These are phyloP conservation scores for Besnoitia besnoiti DNA, from an alignment of 169 alveolate genomes.

Conservation along the genomic window DNA sequence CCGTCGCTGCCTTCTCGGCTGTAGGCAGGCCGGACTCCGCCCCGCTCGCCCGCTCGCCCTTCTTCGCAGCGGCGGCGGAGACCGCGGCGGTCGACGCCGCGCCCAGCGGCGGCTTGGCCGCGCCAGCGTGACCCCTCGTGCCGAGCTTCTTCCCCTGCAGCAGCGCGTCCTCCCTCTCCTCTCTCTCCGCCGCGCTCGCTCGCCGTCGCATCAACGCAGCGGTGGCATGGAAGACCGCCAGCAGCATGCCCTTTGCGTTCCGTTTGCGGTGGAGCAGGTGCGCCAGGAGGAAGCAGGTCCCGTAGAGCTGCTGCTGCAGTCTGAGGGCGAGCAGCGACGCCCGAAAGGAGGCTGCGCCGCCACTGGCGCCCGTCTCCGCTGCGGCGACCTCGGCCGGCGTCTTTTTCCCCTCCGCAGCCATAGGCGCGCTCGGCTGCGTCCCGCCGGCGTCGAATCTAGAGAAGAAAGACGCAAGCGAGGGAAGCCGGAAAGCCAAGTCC, in stretches of 20 bases:
- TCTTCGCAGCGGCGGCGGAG: not conserved
- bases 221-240: not conserved
- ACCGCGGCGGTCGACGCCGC: not conserved
- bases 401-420: not conserved
- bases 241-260: not conserved
- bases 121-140: not conserved
- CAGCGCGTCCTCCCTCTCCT: not conserved
- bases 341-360: conserved; percentile 28
- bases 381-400: not conserved
- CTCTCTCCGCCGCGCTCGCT: not conserved
- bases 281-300: conserved; percentile 57
- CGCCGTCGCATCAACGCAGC: not conserved
- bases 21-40: conserved; percentile 34
- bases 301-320: conserved; percentile 63
- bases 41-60: conserved; percentile 7
- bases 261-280: conserved; percentile 55
- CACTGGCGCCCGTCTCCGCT: not conserved
- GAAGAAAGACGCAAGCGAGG: not conserved
- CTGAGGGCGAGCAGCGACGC: conserved; percentile 20
- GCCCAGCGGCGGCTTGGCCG: not conserved
- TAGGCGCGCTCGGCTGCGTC: not conserved
- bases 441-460: not conserved
- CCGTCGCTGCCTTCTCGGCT: conserved; percentile 31
- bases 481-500: not conserved
- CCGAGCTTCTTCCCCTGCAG: not conserved